Conservation (phyloP, 768 basidiomycete species). For the Mycena latifolia region DNA sequence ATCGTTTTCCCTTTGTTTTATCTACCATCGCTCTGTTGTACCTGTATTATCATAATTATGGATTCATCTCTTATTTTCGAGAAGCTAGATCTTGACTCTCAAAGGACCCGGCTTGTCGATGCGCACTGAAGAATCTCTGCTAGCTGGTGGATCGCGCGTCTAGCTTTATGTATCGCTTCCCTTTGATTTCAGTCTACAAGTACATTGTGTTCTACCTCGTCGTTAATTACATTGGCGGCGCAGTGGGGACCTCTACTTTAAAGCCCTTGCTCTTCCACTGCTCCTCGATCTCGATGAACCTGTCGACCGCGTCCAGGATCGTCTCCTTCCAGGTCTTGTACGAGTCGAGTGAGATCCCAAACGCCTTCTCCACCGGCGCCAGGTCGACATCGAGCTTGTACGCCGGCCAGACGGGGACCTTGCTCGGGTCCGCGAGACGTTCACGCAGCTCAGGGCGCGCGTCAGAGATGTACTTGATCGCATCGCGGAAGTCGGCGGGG, state of each 20-base stretch:
- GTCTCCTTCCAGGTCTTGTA: constrained; percentile 35
- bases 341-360: constrained; percentile 22
- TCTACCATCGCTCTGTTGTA: constrained; percentile 21
- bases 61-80: not conserved
- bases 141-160: no score
- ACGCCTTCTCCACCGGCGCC: constrained; percentile 38
- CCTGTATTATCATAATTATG: constrained; percentile 10
- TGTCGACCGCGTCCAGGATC: constrained; percentile 33
- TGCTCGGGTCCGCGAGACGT: constrained; percentile 25
- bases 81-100: no score
- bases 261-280: constrained; percentile 36
- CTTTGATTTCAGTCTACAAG: not conserved
- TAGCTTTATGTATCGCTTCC: no score
- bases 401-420: no score
- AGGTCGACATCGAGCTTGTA: constrained; percentile 37
- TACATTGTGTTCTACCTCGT: not conserved
- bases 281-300: constrained; percentile 29
- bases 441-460: constrained; percentile 33
- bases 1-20: constrained; percentile 9
- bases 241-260: constrained; percentile 24
- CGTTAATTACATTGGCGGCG: constrained; percentile 25
- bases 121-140: no score
- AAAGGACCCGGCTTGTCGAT: no score
- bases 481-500: constrained; percentile 27
- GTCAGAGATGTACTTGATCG: constrained; percentile 24